Evolutionary conservation across 306 rosid genomes (phyloP).

Genomic region (Gleditsia sinensis): DNA sequence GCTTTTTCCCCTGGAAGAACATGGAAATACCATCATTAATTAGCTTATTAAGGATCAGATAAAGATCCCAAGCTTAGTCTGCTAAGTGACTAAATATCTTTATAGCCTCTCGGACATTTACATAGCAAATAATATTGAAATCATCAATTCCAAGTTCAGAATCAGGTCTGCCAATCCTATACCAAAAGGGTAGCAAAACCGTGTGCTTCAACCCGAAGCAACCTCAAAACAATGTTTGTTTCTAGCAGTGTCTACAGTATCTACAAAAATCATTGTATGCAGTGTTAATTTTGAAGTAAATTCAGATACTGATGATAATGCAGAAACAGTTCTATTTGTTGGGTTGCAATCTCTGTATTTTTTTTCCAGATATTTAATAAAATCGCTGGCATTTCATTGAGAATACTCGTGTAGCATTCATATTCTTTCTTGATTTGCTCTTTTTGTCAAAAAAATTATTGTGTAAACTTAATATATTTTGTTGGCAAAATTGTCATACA

Average conservation of each 20-base stretch:
- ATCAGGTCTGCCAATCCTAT: neutral
- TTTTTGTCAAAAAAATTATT: too few relatives aligned
- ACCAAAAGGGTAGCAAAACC: neutral
- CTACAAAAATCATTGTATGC: neutral
- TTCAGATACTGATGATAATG: neutral
- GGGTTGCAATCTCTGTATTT: neutral
- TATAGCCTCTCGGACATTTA: neutral
- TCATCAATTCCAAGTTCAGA: neutral
- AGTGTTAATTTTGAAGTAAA: neutral
- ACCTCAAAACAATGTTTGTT: neutral
- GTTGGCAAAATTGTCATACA: too few relatives aligned
- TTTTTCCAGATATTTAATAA: neutral
- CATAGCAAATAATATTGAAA: neutral
- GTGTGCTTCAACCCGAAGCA: too few relatives aligned
- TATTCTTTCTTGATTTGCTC: neutral
- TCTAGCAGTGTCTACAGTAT: neutral
- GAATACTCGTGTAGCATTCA: too few relatives aligned
- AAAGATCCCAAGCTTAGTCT: neutral
- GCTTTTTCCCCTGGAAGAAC: neutral
- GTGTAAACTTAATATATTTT: too few relatives aligned
- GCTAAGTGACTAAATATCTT: neutral
- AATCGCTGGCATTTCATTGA: neutral
- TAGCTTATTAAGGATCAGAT: neutral
- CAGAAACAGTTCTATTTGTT: neutral
- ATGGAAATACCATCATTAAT: neutral